A percentile compares a stretch with the other conserved stretches of the same genome.
These are phyloP conservation scores for Candida sphagnicola DNA, from an alignment of 805 yeast genomes.

Conservation along the genomic window DNA sequence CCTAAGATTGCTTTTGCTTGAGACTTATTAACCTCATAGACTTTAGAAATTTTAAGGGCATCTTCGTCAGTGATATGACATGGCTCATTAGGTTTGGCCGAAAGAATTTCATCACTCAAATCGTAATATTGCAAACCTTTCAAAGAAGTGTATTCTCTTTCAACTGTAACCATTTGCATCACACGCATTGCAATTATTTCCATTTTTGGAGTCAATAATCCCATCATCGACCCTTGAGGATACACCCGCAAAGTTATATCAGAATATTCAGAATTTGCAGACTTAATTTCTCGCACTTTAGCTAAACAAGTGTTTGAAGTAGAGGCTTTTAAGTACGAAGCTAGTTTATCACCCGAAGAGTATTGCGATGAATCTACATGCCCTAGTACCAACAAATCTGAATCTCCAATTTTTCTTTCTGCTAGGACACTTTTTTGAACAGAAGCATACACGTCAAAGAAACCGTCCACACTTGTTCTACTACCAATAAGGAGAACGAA, in stretches of 20 bases:
- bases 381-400: slow-evolving; percentile 66
- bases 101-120: slow-evolving; percentile 58
- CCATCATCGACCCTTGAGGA: slow-evolving; percentile 48
- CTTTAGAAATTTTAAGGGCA: slow-evolving; percentile 38
- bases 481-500: slow-evolving; percentile 72
- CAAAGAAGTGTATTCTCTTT: slow-evolving; percentile 85
- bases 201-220: slow-evolving; percentile 58
- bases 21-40: slow-evolving; percentile 71
- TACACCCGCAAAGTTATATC: slow-evolving; percentile 74
- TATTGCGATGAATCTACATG: slow-evolving; percentile 20
- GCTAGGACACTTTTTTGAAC: slow-evolving; percentile 48
- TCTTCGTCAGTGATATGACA: slow-evolving; percentile 26
- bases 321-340: slow-evolving; percentile 25
- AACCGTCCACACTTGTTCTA: slow-evolving; percentile 77
- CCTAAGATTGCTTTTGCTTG: slow-evolving; percentile 89
- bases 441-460: slow-evolving; percentile 81
- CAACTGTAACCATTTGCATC: slow-evolving; percentile 86
- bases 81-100: slow-evolving; percentile 57
- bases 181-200: slow-evolving; percentile 67
- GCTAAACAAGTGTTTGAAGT: slow-evolving; percentile 64
- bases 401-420: slow-evolving; percentile 60
- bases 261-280: slow-evolving; percentile 56
- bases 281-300: slow-evolving; percentile 69
- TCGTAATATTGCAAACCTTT: slow-evolving; percentile 82
- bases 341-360: slow-evolving; percentile 13